These are phyloP conservation scores for Agaricus blazei DNA, from an alignment of 768 basidiomycete genomes.

Conservation along the genomic window DNA sequence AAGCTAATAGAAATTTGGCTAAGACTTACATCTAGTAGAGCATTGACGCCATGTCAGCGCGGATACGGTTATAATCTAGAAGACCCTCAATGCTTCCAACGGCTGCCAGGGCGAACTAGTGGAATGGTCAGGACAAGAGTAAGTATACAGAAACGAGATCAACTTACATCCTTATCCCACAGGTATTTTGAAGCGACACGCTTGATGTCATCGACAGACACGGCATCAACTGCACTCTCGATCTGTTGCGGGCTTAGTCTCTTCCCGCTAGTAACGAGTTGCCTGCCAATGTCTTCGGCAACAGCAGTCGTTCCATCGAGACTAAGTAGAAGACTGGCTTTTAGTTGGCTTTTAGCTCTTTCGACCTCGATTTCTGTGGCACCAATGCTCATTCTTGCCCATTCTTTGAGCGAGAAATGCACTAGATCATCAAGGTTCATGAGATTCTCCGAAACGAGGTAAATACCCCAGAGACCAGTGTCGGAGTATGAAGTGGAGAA, in stretches of 20 bases:
- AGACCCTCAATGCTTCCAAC: constrained; percentile 89
- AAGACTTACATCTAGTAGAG: constrained; percentile 44
- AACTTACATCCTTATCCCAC: constrained; percentile 90
- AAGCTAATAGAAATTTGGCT: not conserved
- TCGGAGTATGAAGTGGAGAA: constrained; percentile 99
- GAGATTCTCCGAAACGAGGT: constrained; percentile 92
- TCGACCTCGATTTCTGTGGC: constrained; percentile 88
- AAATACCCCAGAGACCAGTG: constrained; percentile 98
- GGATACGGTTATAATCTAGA: constrained; percentile 90
- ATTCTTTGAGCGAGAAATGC: constrained; percentile 94
- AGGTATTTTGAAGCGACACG: constrained; percentile 96
- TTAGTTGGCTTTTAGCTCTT: constrained; percentile 97
- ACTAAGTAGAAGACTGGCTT: constrained; percentile 85
- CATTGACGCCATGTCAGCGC: constrained; percentile 78
- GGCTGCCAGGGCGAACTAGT: constrained; percentile 70
- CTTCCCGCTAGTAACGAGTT: constrained; percentile 90
- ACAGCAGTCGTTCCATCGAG: constrained; percentile 94
- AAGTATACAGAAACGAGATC: not conserved
- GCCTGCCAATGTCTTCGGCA: constrained; percentile 98
- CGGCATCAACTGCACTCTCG: constrained; percentile 87
- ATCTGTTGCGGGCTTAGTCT: constrained; percentile 91
- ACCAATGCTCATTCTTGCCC: constrained; percentile 89
- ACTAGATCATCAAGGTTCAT: constrained; percentile 88
- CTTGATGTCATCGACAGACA: constrained; percentile 85
- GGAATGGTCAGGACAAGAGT: constrained; percentile 9